Evolutionary conservation across 2,329 filamentous ascomycete species (phyloP), one percentile per base, ranked within the genome.

Genomic region (Aspergillus hortae): DNA sequence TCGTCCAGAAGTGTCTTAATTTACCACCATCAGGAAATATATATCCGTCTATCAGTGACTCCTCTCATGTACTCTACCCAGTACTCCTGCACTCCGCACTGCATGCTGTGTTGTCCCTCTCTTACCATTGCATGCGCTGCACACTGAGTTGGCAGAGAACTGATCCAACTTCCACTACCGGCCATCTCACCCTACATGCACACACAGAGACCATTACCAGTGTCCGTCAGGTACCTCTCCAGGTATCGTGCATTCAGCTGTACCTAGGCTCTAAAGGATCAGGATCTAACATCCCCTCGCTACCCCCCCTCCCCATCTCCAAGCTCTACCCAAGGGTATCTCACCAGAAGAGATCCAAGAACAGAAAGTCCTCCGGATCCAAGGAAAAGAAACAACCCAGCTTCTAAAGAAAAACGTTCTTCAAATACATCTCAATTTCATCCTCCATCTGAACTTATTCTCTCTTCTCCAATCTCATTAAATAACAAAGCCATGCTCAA

Each of bases 381-480:
- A 41, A 30, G 27, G 10, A 44, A 44, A 44, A 27, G 19, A 30
- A 27, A 11, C 14, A 17, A 42, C 14, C 11, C 15, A 7, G 4
- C 25, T 42, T 6, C 15, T 19, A 42, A 42, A 23, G 19, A 23
- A 23, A 23, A 23, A 23, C 4, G 11, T 4, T 19, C 14, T 42
- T 42, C 14, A 21, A 42, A 19, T 42, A 23, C 11, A 30, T 44
- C 21, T 32, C 25, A 41, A 35, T 54, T 46, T 44, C 46, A 50
- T 56, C 49, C 51, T 46, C 46, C 43, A 48, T 45, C 27, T 42
- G 15, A 58, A 49, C 40, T 53, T 40, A 46, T 19, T 50, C 19
- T 45, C 40, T 56, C 49, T 50, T 52, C 44, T 52, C 46, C 30
- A 53, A 51, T 40, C 35, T 49, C 46, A 56, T 56, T 51, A 55